Evolutionary conservation across 768 basidiomycete species (phyloP).

Genomic region (Phaeolepiota aurea): DNA sequence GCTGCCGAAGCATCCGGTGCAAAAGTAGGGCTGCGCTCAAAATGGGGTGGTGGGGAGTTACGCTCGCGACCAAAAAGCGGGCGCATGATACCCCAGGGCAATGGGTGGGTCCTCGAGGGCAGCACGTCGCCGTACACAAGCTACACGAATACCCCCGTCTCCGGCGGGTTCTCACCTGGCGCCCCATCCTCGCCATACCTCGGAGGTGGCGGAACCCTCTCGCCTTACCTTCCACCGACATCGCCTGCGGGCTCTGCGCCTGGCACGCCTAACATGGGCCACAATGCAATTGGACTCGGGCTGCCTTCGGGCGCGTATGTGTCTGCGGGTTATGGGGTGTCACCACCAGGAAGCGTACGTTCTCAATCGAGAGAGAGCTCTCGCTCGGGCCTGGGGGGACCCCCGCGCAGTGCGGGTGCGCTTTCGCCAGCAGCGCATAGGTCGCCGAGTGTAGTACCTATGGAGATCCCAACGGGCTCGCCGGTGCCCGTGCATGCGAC

Average conservation of each 20-base stretch:
- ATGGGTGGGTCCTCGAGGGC: constrained; percentile 51
- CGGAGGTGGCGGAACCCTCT: neutral
- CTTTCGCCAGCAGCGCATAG: neutral
- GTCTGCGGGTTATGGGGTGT: neutral
- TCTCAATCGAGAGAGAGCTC: neutral
- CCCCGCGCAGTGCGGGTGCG: constrained; percentile 7
- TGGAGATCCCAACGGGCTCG: neutral
- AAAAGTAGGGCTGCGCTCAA: constrained; percentile 44
- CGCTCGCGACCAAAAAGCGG: constrained; percentile 41
- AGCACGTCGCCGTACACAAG: constrained; percentile 22
- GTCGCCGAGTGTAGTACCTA: too few relatives aligned
- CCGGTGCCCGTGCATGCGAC: neutral
- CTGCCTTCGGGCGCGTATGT: neutral
- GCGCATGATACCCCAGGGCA: constrained; percentile 47
- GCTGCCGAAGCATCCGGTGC: constrained; percentile 59
- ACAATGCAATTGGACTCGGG: neutral
- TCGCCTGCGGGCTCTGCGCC: constrained; percentile 7
- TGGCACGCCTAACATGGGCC: constrained; percentile 8
- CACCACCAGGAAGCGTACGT: neutral
- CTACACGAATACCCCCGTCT: constrained; percentile 23
- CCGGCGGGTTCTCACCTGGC: constrained; percentile 18
- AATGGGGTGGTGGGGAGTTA: constrained; percentile 62
- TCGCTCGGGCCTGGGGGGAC: constrained; percentile 4
- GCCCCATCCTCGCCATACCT: constrained; percentile 21
- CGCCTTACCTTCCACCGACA: neutral